Base-by-base conservation (phyloP, 1,139 yeast genomes). In the Blastobotrys niveus region DNA sequence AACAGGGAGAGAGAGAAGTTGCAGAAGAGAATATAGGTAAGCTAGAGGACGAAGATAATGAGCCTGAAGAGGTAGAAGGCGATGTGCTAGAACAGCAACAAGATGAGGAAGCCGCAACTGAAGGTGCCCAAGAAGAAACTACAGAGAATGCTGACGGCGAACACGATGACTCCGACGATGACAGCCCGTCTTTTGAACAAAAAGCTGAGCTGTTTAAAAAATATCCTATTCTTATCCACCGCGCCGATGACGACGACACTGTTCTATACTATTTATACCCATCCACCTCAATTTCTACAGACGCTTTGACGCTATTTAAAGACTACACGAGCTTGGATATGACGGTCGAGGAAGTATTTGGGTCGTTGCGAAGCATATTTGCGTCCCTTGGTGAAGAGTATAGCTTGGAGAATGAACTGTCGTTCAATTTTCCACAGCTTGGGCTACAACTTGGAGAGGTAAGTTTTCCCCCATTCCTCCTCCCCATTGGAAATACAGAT, bases 381-480 rank as follows among this genome's bases (percentile, higher is more conserved):
- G 46, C 42, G 14, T 48, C 46, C 5, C 36, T 35, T 14, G 46
- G 41, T 3, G 29, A 33, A 8, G 40, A 41, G 4, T 38, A 47
- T 34, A 48, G 45, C 15, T 34, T 43, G 31, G 53, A 52, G 22
- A 51, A 46, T 24, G 60, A 57, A 44, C 43, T 57, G 19, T 46
- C 46, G 17, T 42, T 57, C 7, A 46, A 45, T 7, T 45, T 57
- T 22, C 49, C 54, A 3, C 50, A 44, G 34, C 45, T 57, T 6
- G 56, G 50, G 3, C 40, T 56, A 18, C 46, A 46, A 4, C 34
- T 57, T 18, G 50, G 56, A 17, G 60, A 57, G 48, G 57, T 54
- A 45, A 34, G 52, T 33, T 33, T n/a, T n/a, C n/a, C n/a, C n/a
- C n/a, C n/a, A n/a, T n/a, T n/a, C n/a, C n/a, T n/a, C n/a, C n/a